Base-by-base conservation (phyloP, 257 asterid species). In the Solanum megistacrolobum region DNA sequence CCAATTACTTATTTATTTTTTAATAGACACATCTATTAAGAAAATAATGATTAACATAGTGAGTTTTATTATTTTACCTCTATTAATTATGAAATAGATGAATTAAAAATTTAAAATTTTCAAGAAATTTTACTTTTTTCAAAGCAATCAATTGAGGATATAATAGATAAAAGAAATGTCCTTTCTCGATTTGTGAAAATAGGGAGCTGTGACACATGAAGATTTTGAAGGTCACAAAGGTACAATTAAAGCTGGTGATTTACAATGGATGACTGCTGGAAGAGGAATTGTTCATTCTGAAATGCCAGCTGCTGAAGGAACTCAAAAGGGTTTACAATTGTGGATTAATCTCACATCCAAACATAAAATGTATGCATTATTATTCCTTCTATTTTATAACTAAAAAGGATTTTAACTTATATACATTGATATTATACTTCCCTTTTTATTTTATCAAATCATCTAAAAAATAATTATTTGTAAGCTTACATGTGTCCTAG, bases 201-300 rank as follows among this genome's bases (percentile, higher is more conserved):
- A 96, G 99, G 99, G 99, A 58, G 93, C 93, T 2, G 90, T 95
- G 83, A 91, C 73, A 21, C 98, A 96, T 52, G 98, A 96, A 89
- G 99, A 96, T 87, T 96, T 95, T 87, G 96, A 91, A 65, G 98
- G 99, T 5, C 98, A 95, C 88, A 94, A 91, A 55, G 98, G 98
- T 66, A 96, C 91, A 27, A 94, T 96, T 23, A 93, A 92, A 89
- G 94, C 95, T 4, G 99, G 99, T 71, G 99, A 95, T 65, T 60
- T 96, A 78, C 99, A 96, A 84, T 96, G 99, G 99, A 94, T 96
- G 99, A 95, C 97, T 78, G 99, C 99, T 8, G 99, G 99, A 31
- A 93, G 94, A 89, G 99, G 99, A 32, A 95, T 96, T 48, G 96
- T 96, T 89, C 99, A 96, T 93, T 96, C 99, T 55, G 98, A 95